Conservation (phyloP, 441 rosid species). For the Sinapis alba region DNA sequence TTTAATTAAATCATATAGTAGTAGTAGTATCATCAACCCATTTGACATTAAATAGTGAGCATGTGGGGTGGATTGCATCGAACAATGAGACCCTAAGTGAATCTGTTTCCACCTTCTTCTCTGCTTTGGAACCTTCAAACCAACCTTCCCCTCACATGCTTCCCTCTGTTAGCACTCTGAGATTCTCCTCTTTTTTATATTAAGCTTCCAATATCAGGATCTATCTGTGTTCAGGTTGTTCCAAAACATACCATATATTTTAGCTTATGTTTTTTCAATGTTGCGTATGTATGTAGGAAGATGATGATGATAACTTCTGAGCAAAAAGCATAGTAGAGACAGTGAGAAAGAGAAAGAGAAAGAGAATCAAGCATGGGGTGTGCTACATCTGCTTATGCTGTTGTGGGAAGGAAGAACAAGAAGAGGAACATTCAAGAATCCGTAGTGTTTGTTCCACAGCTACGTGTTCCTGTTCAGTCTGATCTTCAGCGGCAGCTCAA, state of each 20-base stretch:
- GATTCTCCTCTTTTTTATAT: slow-evolving; percentile 5
- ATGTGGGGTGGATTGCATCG: slow-evolving; percentile 40
- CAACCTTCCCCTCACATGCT: slow-evolving; percentile 37
- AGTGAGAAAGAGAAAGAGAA: slow-evolving; percentile 42
- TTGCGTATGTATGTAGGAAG: slow-evolving; percentile 11
- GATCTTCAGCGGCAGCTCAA: slow-evolving; percentile 66
- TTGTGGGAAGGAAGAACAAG: slow-evolving; percentile 58
- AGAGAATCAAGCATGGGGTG: slow-evolving; percentile 72
- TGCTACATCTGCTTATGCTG: slow-evolving; percentile 59
- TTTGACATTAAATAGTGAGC: slow-evolving; percentile 32
- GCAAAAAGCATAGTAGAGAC: slow-evolving; percentile 16
- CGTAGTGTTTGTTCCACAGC: slow-evolving; percentile 64
- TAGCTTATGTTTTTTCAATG: slow-evolving; percentile 1
- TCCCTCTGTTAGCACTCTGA: slow-evolving; percentile 8
- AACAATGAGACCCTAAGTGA: slow-evolving; percentile 35
- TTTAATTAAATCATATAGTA: slow-evolving; percentile 4
- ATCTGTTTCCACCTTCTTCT: slow-evolving; percentile 19
- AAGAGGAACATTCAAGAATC: slow-evolving; percentile 60
- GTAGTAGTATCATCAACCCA: too few relatives aligned
- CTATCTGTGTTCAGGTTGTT: neutral
- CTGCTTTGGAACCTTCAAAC: slow-evolving; percentile 36
- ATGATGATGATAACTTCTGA: slow-evolving; percentile 20
- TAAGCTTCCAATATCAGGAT: slow-evolving; percentile 22
- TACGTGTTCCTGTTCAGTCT: slow-evolving; percentile 67
- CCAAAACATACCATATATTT: neutral